A percentile compares a stretch with the other conserved stretches of the same genome.
phyloP scores from a whole-genome alignment of 169 alveolate genomes.

The Cryptosporidium baileyi region DNA sequence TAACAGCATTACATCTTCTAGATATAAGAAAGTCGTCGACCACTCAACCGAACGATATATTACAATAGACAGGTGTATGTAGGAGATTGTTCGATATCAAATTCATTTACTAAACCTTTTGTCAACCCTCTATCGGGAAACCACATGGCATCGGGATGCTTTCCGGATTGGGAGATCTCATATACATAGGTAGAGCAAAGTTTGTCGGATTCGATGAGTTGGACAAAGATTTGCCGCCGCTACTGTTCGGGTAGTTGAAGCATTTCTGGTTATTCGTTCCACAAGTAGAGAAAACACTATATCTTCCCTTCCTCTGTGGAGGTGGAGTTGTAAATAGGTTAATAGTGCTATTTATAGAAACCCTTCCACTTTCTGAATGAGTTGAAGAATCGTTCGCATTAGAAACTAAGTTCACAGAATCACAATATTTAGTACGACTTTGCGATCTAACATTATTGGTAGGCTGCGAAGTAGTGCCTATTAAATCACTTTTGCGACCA shows the following conservation, averaged over 20 bases:
- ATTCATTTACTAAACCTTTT: too few species aligned
- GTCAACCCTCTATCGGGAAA: constrained; percentile 31
- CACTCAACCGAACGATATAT: too few species aligned
- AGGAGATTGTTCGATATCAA: too few species aligned
- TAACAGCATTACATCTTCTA: too few species aligned
- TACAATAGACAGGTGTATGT: too few species aligned
- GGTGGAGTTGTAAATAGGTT: constrained; percentile 60
- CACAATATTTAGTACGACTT: constrained; percentile 60
- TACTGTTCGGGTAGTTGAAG: not conserved
- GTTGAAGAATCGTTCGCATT: not conserved
- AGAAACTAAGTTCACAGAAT: not conserved
- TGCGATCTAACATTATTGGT: constrained; percentile 47
- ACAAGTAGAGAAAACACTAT: constrained; percentile 25
- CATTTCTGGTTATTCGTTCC: constrained; percentile 41
- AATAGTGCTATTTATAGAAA: not conserved
- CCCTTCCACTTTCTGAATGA: not conserved
- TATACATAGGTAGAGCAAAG: constrained; percentile 67
- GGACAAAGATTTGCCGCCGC: constrained; percentile 5
- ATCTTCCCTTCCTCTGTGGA: constrained; percentile 25
- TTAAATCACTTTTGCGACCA: constrained; percentile 4
- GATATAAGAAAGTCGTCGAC: too few species aligned
- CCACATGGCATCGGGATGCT: constrained; percentile 69
- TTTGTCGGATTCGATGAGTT: constrained; percentile 51
- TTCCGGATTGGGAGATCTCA: constrained; percentile 71
- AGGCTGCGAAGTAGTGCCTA: not conserved